These are phyloP conservation scores for Tuber umbilicatum DNA, from an alignment of 495 filamentous ascomycete species.

Conservation along the genomic window DNA sequence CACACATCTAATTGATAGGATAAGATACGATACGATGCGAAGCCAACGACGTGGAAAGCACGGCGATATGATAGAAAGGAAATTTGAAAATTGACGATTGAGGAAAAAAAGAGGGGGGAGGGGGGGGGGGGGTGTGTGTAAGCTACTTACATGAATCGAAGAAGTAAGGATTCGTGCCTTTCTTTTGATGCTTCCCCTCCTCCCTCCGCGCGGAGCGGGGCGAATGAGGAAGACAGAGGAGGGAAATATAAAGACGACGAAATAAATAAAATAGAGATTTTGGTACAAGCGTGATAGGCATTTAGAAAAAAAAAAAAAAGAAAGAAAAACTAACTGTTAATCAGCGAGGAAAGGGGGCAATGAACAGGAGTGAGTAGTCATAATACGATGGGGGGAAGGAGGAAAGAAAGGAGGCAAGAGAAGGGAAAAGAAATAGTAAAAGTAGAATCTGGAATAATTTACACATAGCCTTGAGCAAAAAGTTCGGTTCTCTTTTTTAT, in stretches of 20 bases:
- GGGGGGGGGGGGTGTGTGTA: background rate
- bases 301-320: background rate
- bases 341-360: background rate
- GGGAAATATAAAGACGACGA: background rate
- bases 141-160: constrained; percentile 1
- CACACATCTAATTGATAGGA: constrained; percentile 2
- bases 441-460: background rate
- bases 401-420: background rate
- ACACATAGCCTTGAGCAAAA: background rate
- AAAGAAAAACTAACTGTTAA: background rate
- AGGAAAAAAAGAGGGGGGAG: background rate
- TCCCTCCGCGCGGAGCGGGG: background rate
- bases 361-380: background rate
- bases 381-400: background rate
- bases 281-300: constrained; percentile 4
- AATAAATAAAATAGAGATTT: background rate
- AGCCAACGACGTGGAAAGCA: background rate
- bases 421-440: background rate
- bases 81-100: background rate
- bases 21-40: background rate
- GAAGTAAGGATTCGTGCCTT: background rate
- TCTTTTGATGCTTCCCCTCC: background rate
- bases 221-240: background rate
- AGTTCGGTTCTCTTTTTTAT: background rate
- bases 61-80: background rate